Conservation (phyloP, 257 asterid genomes). For the Verbascum thapsus region DNA sequence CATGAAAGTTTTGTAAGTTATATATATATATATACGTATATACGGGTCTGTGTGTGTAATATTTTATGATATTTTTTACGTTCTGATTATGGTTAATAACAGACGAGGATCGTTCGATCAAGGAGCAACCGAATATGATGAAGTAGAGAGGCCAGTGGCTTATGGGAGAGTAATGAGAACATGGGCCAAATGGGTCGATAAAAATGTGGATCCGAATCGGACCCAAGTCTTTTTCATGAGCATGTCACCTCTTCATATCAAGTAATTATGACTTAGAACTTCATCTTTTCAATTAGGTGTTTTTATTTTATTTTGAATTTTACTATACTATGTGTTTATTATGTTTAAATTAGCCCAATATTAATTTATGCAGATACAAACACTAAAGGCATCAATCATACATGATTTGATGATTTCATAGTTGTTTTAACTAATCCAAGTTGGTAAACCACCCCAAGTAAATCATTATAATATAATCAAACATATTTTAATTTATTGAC, state of each 20-base stretch:
- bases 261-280: too few relatives aligned
- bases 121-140: conserved; percentile 40
- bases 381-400: not conserved
- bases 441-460: conserved; percentile 25
- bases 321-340: not conserved
- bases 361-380: not conserved
- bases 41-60: not conserved
- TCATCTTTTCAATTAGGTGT: too few relatives aligned
- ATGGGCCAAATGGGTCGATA: conserved; percentile 44
- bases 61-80: not conserved
- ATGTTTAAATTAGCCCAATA: not conserved
- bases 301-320: not conserved
- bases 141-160: conserved; percentile 37
- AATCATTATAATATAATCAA: not conserved
- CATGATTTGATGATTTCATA: not conserved
- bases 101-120: conserved; percentile 44
- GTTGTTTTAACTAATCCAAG: not conserved
- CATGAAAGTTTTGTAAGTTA: conserved; percentile 76
- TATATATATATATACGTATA: too few relatives aligned
- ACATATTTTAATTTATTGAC: not conserved
- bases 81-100: not conserved
- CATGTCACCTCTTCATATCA: conserved; percentile 57
- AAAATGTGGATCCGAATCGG: conserved; percentile 31
- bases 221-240: conserved; percentile 44
- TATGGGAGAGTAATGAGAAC: conserved; percentile 39